Base-by-base conservation (phyloP, 1,284 basidiomycete species). In the Apiotrichum gracile region DNA sequence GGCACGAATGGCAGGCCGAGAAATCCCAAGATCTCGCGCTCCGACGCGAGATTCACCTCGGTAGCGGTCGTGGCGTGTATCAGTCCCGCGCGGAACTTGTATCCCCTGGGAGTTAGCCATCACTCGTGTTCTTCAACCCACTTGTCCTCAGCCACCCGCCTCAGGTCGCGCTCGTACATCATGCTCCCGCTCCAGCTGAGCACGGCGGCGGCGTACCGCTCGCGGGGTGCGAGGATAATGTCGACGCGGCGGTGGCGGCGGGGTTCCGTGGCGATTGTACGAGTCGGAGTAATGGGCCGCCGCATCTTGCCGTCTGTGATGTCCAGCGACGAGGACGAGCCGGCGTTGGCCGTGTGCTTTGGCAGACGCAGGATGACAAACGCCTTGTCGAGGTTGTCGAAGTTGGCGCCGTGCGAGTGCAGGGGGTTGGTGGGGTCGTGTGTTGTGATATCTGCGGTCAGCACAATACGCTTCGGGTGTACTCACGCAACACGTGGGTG, bases 111-210 rank as follows among this genome's bases (percentile, higher is more conserved):
- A 2, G 44, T 44, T 37, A 48, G 41, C 26, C 16, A 29, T 34
- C 22, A 21, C 31, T 22, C 1, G 10, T 38, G 19, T 21, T 38
- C 37, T 24, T 35, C 52, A 52, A 54, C 61, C 51, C 43, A 65
- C 62, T 49, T 45, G 27, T 66, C 61, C 50, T 75, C 72, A 1
- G 66, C 64, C 45, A 65, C 67, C 26, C 71, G 60, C 46, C 71
- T 66, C n/a, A 76, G 52, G 60, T 76, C 74, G 26, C 74, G 57
- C 64, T 76, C 74, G 59, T 74, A 76, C 68, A 76, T 76, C 74
- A 74, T 76, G 55, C 72, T 74, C 5, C 74, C 74, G 9, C 64
- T 67, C 74, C 74, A 76, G 27, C 65, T 67, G 17, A 76, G 61
- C 5, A 74, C 67, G 2, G 72, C 69, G 12, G 69, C 64, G 7